Evolutionary conservation across 2,329 filamentous ascomycete species (phyloP), one percentile per base, ranked within the genome.

Genomic region (Fusarium pseudoanthophilum): DNA sequence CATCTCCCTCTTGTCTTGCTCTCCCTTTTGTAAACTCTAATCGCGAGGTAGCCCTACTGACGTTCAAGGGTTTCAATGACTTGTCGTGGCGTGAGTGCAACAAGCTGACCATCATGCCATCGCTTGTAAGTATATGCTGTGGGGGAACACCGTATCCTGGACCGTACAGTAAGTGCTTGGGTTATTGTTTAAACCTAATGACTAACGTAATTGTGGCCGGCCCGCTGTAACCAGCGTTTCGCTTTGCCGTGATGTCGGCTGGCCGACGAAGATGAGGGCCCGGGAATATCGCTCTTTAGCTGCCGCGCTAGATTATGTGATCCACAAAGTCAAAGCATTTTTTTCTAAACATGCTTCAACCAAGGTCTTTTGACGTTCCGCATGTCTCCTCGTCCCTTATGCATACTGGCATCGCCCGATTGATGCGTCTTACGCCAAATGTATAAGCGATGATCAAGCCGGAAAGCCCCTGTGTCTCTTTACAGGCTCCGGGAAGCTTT

Each of bases 1-100:
- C 16, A 28, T 36, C 40, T 59, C 58, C 59, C 39, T 60, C 32
- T 26, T 42, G 18, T 28, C 34, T 24, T 59, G 11, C 39, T 53
- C 65, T 69, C 65, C 65, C 51, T 69, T 49, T 45, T n/a, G 30
- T 37, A 34, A 46, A 39, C 43, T n/a, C 24, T 49, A 34, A 48
- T 36, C 39, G 24, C 18, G 21, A 34, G 39, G 37, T 32, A 37
- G 34, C 34, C 49, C 55, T 37, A 32, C 42, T 34, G 32, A 30
- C 34, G 34, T 21, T 40, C 49, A 46, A 42, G 28, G 34, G 6
- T 26, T 53, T 24, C 24, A n/a, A 30, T 60, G 21, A 28, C 26
- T 39, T 30, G 45, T n/a, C 30, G 32, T 32, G 30, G 21, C 18
- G 32, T 37, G n/a, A 45, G 16, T 11, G 11, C 15, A 40, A 28